A percentile compares a stretch with the other conserved stretches of the same genome.
These are phyloP conservation scores for Cylindrotheca closterium DNA, from an alignment of 108 stramenopile species.

Conservation along the genomic window DNA sequence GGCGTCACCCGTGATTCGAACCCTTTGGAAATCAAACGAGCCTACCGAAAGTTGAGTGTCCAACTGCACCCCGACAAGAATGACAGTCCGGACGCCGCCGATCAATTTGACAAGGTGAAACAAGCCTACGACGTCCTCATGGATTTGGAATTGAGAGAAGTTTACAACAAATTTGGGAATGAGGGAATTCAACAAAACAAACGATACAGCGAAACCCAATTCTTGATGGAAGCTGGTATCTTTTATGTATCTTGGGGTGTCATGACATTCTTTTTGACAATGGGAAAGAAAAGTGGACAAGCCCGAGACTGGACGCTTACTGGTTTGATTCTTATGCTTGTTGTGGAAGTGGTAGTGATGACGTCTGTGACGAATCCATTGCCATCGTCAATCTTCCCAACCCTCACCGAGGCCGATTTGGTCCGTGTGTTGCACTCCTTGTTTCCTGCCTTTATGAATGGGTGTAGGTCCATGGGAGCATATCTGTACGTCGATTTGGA, in stretches of 20 bases:
- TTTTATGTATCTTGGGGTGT: conserved; percentile 95
- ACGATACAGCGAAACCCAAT: conserved; percentile 80
- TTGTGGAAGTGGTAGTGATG: conserved; percentile 90
- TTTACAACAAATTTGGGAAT: conserved; percentile 97
- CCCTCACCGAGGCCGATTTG: conserved; percentile 87
- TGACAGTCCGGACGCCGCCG: conserved; percentile 85
- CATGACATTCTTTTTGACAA: conserved; percentile 92
- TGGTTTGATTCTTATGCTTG: conserved; percentile 91
- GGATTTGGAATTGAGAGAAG: conserved; percentile 93
- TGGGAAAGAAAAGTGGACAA: conserved; percentile 85
- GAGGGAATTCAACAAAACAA: conserved; percentile 89
- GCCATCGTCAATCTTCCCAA: conserved; percentile 89
- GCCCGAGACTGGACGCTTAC: conserved; percentile 93
- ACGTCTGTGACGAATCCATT: conserved; percentile 81
- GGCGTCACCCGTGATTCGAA: conserved; percentile 80
- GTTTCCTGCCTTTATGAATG: conserved; percentile 99
- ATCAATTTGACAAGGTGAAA: conserved; percentile 89
- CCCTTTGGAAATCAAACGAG: conserved; percentile 93
- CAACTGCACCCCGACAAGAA: conserved; percentile 99
- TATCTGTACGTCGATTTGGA: conserved; percentile 95
- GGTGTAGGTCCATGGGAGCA: conserved; percentile 91
- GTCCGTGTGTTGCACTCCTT: conserved; percentile 89
- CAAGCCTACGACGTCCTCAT: conserved; percentile 93
- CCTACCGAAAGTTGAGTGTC: conserved; percentile 91
- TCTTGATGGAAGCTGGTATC: conserved; percentile 86